Evolutionary conservation across 2,329 filamentous ascomycete species (phyloP).

Genomic region (Zasmidium cellare): DNA sequence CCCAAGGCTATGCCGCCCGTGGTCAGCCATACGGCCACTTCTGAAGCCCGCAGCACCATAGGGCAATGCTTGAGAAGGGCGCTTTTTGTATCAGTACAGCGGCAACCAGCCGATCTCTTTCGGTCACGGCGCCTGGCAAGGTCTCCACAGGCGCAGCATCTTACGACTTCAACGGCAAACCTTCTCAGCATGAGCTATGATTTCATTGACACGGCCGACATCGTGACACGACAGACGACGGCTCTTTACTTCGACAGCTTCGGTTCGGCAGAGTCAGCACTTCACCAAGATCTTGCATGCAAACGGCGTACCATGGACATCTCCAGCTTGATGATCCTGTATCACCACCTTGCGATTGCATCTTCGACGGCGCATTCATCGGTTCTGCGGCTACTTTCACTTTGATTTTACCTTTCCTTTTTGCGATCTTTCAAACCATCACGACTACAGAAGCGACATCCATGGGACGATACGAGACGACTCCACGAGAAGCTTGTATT

Average conservation of each 20-base stretch:
- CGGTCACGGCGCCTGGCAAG: neutral
- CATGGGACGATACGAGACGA: conserved; percentile 9
- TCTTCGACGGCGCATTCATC: conserved; percentile 10
- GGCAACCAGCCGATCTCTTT: neutral
- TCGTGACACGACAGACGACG: conserved; percentile 14
- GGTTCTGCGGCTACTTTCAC: conserved; percentile 5
- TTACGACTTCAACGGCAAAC: conserved; percentile 18
- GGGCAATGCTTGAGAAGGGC: neutral
- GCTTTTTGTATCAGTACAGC: conserved; percentile 20
- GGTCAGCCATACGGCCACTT: conserved; percentile 29
- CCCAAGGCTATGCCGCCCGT: conserved; percentile 10
- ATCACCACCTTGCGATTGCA: conserved; percentile 12
- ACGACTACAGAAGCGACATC: conserved; percentile 7
- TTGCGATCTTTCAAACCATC: conserved; percentile 1
- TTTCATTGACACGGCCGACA: conserved; percentile 16
- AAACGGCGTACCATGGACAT: conserved; percentile 11
- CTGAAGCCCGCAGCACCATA: conserved; percentile 13
- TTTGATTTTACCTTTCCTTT: neutral
- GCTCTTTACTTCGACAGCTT: conserved; percentile 12
- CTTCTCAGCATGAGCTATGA: conserved; percentile 22
- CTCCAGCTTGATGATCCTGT: conserved; percentile 10
- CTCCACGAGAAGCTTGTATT: conserved; percentile 7
- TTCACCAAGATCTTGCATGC: conserved; percentile 9
- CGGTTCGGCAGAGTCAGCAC: conserved; percentile 3
- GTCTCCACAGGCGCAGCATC: neutral